A percentile compares a stretch with the other conserved stretches of the same genome.
Conservation (phyloP, 164 flowering plant genomes). For the Chimonanthus praecox region DNA sequence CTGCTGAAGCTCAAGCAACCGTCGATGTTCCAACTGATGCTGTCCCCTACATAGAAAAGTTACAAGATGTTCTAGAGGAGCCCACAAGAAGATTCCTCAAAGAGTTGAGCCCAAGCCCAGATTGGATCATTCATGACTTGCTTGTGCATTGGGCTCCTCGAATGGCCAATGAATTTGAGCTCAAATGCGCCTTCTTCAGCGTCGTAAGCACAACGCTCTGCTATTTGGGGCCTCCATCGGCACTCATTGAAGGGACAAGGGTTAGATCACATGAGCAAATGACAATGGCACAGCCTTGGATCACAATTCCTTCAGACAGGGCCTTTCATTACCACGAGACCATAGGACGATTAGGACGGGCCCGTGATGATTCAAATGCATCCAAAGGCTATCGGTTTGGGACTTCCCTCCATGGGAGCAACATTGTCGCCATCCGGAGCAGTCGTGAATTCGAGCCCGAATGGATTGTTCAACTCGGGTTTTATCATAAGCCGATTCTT, state of each 20-base stretch:
- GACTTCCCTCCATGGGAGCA: background rate
- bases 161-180: constrained; percentile 1
- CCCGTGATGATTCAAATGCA: constrained; percentile 1
- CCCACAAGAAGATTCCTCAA: constrained; percentile 4
- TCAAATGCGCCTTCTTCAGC: constrained; percentile 7
- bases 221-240: constrained; percentile 8
- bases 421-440: constrained; percentile 4
- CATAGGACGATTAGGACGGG: background rate
- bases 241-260: background rate
- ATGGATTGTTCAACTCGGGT: constrained; percentile 7
- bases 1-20: constrained; percentile 24
- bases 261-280: background rate
- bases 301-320: background rate
- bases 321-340: constrained; percentile 12
- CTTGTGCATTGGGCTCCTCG: constrained; percentile 9
- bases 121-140: constrained; percentile 25
- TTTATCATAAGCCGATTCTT: constrained; percentile 12
- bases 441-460: constrained; percentile 9
- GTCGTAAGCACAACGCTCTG: background rate
- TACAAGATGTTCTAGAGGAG: constrained; percentile 24
- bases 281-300: background rate
- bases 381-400: background rate
- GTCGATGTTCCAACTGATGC: constrained; percentile 14
- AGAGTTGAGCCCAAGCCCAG: constrained; percentile 10
- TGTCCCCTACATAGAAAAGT: constrained; percentile 19